Evolutionary conservation across 805 yeast species (phyloP).

Genomic region (Isabelozyma rhagii): DNA sequence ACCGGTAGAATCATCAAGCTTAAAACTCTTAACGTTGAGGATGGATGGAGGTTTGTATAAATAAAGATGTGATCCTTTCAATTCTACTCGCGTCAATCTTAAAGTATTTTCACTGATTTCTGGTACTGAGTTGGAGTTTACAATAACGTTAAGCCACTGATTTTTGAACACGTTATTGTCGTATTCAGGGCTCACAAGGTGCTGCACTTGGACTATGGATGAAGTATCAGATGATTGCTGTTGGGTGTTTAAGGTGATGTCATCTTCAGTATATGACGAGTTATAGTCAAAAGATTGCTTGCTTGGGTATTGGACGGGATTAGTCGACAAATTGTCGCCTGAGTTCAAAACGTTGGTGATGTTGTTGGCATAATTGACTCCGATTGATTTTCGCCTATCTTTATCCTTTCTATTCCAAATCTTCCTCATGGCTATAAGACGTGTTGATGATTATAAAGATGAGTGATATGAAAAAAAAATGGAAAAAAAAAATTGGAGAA

Average conservation of each 20-base stretch:
- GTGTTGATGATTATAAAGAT: not conserved
- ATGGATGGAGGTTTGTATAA: conserved; percentile 58
- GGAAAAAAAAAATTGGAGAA: not conserved
- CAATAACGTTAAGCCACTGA: conserved; percentile 37
- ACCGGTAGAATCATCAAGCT: not conserved
- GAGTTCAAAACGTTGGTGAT: not conserved
- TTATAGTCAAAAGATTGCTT: conserved; percentile 1
- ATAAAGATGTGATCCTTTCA: conserved; percentile 64
- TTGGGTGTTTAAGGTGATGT: not conserved
- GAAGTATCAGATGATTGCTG: conserved; percentile 10
- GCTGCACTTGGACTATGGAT: conserved; percentile 4
- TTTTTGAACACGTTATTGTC: conserved; percentile 28
- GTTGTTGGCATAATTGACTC: not conserved
- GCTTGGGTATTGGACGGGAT: not conserved
- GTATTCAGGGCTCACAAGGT: conserved; percentile 23
- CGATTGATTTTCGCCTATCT: conserved; percentile 15
- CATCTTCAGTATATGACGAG: not conserved
- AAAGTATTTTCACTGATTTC: conserved; percentile 34
- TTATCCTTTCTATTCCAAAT: conserved; percentile 25
- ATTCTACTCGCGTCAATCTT: conserved; percentile 58
- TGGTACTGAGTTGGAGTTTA: conserved; percentile 27
- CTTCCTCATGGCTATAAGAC: conserved; percentile 17
- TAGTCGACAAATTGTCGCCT: not conserved
- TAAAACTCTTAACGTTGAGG: conserved; percentile 36
- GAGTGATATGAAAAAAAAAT: not conserved